Conservation (phyloP, 768 basidiomycete species). For the Panaeolus cyanescens region DNA sequence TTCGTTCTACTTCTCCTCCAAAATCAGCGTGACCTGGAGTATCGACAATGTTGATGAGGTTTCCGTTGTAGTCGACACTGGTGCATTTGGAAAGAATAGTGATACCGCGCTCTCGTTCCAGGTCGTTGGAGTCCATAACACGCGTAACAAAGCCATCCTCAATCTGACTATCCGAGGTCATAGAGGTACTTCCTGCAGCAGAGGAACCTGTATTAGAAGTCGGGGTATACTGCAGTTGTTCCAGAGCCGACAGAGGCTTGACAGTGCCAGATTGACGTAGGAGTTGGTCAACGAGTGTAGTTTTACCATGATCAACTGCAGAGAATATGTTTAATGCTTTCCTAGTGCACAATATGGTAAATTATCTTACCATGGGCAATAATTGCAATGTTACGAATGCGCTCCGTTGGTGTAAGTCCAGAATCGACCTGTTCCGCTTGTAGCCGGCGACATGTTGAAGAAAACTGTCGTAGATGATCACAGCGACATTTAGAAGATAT, state of each 20-base stretch:
- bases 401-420: conserved; percentile 33
- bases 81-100: conserved; percentile 64
- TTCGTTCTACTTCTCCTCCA: conserved; percentile 63
- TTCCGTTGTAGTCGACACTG: conserved; percentile 48
- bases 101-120: conserved; percentile 61
- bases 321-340: background rate
- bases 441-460: background rate
- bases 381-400: conserved; percentile 50
- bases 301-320: conserved; percentile 55
- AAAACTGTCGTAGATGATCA: background rate
- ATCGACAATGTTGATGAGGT: conserved; percentile 60
- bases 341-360: conserved; percentile 4
- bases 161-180: conserved; percentile 33
- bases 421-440: background rate
- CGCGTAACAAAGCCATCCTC: conserved; percentile 43
- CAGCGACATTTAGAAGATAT: background rate
- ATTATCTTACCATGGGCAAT: conserved; percentile 47
- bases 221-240: conserved; percentile 36
- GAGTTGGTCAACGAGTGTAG: conserved; percentile 53
- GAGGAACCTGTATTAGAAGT: conserved; percentile 23
- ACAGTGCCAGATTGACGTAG: conserved; percentile 51
- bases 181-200: conserved; percentile 14
- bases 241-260: conserved; percentile 37
- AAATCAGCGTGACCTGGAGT: conserved; percentile 67
- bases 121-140: conserved; percentile 54